Percentiles rank a stretch among this genome's conserved stretches.
Conservation (phyloP, 164 flowering plant genomes). For the Santalum album region DNA sequence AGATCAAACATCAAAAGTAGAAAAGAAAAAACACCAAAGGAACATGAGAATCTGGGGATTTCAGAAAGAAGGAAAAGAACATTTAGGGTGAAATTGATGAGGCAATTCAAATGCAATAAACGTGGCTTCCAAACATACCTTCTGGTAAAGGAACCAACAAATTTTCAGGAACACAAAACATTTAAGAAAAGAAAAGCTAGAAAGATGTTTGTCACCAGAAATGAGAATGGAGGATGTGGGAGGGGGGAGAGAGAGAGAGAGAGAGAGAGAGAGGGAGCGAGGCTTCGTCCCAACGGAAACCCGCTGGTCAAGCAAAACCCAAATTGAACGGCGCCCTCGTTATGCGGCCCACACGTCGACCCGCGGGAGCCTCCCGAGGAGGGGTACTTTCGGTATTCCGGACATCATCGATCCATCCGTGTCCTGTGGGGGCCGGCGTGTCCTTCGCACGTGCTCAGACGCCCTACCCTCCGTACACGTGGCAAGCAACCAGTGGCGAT, state of each 20-base stretch:
- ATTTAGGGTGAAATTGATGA: no score
- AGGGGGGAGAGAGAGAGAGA: neutral
- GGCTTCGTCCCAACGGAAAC: constrained; percentile 7
- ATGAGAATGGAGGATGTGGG: neutral
- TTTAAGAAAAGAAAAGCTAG: no score
- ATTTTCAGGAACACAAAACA: neutral
- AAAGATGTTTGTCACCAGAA: no score
- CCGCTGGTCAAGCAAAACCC: constrained; percentile 12
- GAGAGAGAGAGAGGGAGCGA: neutral
- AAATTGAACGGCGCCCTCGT: constrained; percentile 5
- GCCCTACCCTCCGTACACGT: no score
- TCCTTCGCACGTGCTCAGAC: no score
- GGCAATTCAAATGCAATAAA: neutral
- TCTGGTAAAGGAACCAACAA: neutral
- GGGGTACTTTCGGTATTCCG: neutral
- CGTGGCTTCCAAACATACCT: neutral
- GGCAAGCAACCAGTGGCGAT: no score
- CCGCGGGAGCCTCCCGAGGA: neutral
- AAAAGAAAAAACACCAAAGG: neutral
- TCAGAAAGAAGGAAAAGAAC: neutral
- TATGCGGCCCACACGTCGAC: constrained; percentile 10
- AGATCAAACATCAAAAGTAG: neutral
- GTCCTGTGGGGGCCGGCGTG: neutral
- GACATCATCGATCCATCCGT: neutral
- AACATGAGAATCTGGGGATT: neutral